Evolutionary conservation across 2,329 filamentous ascomycete species (phyloP), one percentile per base, ranked within the genome.

Genomic region (Microcyclospora pomicola): DNA sequence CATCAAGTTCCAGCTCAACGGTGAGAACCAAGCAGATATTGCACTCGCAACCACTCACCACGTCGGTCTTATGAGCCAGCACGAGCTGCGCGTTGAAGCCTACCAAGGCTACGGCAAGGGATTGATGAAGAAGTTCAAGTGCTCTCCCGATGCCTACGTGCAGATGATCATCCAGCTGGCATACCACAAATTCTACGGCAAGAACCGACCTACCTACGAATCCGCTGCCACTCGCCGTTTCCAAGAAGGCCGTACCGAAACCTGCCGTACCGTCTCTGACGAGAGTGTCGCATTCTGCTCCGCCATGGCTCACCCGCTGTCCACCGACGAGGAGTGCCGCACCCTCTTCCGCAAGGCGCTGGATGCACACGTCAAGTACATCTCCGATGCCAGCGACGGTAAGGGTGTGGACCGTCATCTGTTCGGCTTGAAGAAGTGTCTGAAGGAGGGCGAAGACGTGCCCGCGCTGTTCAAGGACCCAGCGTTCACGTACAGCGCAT

Each of bases 121-220:
- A 16, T 69, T 98, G 44, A 96, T 98, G 72, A 98, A 98, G 77
- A 92, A 94, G 65, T 96, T 98, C 77, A 92, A 86, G 68, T 94
- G 84, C 75, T 92, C 83, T 16, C 91, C 91, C 24, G 92, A 98
- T 54, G 91, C 88, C 27, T 98, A 92, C 62, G 86, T 96, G 31
- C 91, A 98, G 66, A 91, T 98, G 85, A 69, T 95, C 60, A 98
- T 98, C 60, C 91, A 98, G 64, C 77, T 96, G 37, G 91, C 91
- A 30, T 98, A 98, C 71, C 80, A 80, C 73, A 96, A 96, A 68
- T 95, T 98, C 84, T 94, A 92, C 65, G 91, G 91, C 70, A 85
- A 87, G 72, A 95, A 87, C 72, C 75, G 91, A 3, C 91, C 91
- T 1, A 98, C 92, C 0, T 98, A 98, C 68, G 91, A 98, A 66